Evolutionary conservation across 768 basidiomycete species (phyloP).

Genomic region (Pisolithus tinctorius): DNA sequence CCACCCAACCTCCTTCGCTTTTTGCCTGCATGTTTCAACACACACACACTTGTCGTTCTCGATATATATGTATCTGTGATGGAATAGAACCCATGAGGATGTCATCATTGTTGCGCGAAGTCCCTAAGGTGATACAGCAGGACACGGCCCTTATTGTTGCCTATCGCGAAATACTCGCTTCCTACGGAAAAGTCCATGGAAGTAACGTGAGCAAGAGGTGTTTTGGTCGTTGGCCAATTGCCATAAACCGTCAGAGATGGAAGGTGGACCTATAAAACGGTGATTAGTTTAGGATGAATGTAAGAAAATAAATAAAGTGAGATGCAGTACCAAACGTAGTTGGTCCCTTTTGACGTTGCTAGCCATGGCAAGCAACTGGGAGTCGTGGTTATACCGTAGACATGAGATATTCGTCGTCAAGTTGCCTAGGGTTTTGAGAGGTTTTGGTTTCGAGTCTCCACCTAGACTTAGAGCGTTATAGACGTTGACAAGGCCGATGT

Average conservation of each 20-base stretch:
- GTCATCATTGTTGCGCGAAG: conserved; percentile 35
- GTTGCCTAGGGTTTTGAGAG: conserved; percentile 78
- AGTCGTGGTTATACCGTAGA: conserved; percentile 80
- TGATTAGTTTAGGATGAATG: neutral
- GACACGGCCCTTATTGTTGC: conserved; percentile 84
- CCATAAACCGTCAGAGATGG: conserved; percentile 81
- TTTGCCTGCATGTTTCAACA: neutral
- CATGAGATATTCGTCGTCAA: conserved; percentile 82
- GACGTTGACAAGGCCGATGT: conserved; percentile 87
- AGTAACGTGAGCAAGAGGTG: conserved; percentile 84
- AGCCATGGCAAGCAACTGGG: conserved; percentile 83
- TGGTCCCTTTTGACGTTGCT: conserved; percentile 87
- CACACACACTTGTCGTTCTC: neutral
- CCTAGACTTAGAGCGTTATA: conserved; percentile 49
- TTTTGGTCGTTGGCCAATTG: conserved; percentile 97
- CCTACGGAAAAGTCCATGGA: conserved; percentile 76
- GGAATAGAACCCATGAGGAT: conserved; percentile 6
- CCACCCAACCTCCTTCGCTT: neutral
- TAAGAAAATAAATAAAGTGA: neutral
- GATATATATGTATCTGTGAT: neutral
- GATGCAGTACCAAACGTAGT: conserved; percentile 63
- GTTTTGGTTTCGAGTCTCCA: conserved; percentile 49
- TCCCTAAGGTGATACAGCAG: conserved; percentile 81
- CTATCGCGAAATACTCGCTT: conserved; percentile 85
- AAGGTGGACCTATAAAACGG: conserved; percentile 67